phyloP scores from a whole-genome alignment of 768 basidiomycete genomes.

The Neoboletus magnificus region DNA sequence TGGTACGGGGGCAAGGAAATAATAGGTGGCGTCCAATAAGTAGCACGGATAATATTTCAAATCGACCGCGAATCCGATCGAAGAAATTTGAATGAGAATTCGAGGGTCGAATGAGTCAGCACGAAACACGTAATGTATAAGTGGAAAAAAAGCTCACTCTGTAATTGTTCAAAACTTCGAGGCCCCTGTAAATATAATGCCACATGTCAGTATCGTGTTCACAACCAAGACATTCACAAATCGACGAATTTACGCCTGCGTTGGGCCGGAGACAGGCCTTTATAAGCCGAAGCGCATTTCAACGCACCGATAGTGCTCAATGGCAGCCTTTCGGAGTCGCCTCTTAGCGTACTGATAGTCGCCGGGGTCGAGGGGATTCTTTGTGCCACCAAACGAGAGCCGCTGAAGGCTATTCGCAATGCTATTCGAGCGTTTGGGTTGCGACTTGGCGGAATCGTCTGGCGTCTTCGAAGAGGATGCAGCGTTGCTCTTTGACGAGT shows the following conservation, averaged over 20 bases:
- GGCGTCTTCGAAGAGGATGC: neutral
- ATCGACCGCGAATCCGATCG: neutral
- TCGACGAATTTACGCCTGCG: neutral
- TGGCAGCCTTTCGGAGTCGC: conserved; percentile 74
- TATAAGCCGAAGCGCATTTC: neutral
- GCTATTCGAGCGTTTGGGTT: conserved; percentile 1
- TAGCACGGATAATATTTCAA: neutral
- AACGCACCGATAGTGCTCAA: conserved; percentile 74
- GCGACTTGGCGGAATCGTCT: neutral
- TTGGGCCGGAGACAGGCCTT: neutral
- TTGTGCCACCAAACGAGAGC: neutral
- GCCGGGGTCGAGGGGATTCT: conserved; percentile 54
- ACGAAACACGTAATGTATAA: neutral
- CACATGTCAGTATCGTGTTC: conserved; percentile 5
- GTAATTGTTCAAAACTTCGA: conserved; percentile 89
- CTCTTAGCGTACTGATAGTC: conserved; percentile 80
- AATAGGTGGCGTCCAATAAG: neutral
- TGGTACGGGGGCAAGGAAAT: neutral
- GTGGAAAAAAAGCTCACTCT: conserved; percentile 42
- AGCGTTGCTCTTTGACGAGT: neutral
- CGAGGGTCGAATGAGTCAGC: neutral
- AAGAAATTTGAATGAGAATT: neutral
- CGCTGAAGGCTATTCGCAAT: neutral
- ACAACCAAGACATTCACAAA: neutral
- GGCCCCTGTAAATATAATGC: conserved; percentile 42